Conservation (phyloP, 164 flowering plant genomes). For the Santalum album region DNA sequence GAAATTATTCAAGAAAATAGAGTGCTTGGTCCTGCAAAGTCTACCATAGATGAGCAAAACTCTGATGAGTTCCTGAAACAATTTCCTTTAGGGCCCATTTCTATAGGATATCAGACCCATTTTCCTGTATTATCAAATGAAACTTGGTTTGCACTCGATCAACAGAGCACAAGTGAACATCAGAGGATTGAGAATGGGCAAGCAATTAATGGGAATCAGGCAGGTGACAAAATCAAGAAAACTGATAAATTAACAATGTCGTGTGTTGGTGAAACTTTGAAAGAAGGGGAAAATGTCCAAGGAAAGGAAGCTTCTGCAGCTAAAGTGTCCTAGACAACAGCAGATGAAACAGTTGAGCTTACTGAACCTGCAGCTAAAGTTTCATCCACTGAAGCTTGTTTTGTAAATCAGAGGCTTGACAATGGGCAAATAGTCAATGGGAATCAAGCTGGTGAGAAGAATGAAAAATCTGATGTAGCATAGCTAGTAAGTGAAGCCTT, state of each 20-base stretch:
- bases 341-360: slow-evolving; percentile 37
- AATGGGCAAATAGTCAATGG: slow-evolving; percentile 22
- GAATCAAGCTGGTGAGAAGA: slow-evolving; percentile 8
- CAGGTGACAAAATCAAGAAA: slow-evolving; percentile 11
- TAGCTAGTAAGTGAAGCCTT: too few relatives aligned
- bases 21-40: slow-evolving; percentile 67
- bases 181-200: slow-evolving; percentile 15
- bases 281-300: slow-evolving; percentile 10
- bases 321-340: slow-evolving; percentile 14
- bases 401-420: slow-evolving; percentile 12
- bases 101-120: slow-evolving; percentile 27
- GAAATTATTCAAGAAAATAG: slow-evolving; percentile 91
- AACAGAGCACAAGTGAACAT: slow-evolving; percentile 10
- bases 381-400: too few relatives aligned
- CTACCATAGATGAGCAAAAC: slow-evolving; percentile 26
- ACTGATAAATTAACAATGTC: slow-evolving; percentile 9
- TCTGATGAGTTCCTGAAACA: slow-evolving; percentile 21
- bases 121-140: slow-evolving; percentile 22
- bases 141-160: slow-evolving; percentile 10
- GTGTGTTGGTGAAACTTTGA: slow-evolving; percentile 13
- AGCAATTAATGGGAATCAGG: slow-evolving; percentile 19
- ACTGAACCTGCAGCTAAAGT: too few relatives aligned
- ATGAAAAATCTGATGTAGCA: slow-evolving; percentile 5
- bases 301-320: slow-evolving; percentile 9
- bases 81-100: slow-evolving; percentile 39